Conservation (phyloP, 163 green algal species). For the Picocystis sp. region DNA sequence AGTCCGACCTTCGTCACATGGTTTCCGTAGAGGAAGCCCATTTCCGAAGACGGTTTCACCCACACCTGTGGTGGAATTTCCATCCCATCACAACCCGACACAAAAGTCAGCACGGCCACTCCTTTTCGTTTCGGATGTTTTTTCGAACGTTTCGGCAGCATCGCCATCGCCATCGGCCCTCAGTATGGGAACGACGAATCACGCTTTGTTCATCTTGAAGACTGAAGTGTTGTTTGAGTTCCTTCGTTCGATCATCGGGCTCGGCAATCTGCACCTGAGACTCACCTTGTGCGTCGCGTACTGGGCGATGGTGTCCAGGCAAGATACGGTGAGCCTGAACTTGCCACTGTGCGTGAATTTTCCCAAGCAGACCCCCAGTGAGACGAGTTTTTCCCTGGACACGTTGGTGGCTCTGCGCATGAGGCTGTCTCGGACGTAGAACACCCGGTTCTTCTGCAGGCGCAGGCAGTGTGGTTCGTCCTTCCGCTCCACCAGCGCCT, state of each 20-base stretch:
- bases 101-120: not conserved
- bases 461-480: slow-evolving; percentile 72
- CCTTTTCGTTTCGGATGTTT: too few species aligned
- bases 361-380: slow-evolving; percentile 73
- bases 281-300: slow-evolving; percentile 93
- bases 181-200: too few species aligned
- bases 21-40: slow-evolving; percentile 98
- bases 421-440: slow-evolving; percentile 80
- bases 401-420: slow-evolving; percentile 79
- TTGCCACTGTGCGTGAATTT: slow-evolving; percentile 94
- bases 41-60: slow-evolving; percentile 91
- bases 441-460: slow-evolving; percentile 72
- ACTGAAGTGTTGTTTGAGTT: too few species aligned
- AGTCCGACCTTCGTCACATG: slow-evolving; percentile 92
- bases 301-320: slow-evolving; percentile 69
- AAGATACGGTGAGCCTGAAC: slow-evolving; percentile 80
- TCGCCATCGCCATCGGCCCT: too few species aligned
- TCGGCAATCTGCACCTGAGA: too few species aligned
- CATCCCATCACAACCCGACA: not conserved
- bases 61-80: slow-evolving; percentile 51
- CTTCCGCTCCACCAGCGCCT: slow-evolving; percentile 57
- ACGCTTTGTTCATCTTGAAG: too few species aligned
- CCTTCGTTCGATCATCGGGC: too few species aligned
- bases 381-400: slow-evolving; percentile 69
- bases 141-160: too few species aligned